A percentile compares a stretch with the other conserved stretches of the same genome.
Conservation (phyloP, 2,329 filamentous ascomycete genomes). For the Aureobasidium sp. region DNA sequence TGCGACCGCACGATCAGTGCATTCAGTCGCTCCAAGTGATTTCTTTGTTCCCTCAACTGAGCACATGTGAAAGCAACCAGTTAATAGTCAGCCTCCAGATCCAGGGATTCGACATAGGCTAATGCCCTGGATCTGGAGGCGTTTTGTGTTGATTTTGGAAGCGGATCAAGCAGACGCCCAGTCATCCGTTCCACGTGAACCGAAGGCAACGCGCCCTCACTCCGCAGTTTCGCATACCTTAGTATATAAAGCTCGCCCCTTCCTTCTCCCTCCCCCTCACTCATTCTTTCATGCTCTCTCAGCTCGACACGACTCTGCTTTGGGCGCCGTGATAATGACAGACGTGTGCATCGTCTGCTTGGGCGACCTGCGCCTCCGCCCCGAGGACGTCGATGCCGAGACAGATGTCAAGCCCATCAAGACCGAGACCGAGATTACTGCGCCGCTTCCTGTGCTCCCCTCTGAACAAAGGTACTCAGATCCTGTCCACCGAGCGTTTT, state of each 20-base stretch:
- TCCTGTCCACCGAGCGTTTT: not conserved
- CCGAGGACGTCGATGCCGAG: not conserved
- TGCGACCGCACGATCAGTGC: not conserved
- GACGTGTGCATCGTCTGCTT: constrained; percentile 65
- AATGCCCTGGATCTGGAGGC: not conserved
- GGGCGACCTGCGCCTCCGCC: constrained; percentile 54
- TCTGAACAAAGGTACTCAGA: constrained; percentile 12
- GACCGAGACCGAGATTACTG: not conserved
- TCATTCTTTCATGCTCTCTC: not conserved
- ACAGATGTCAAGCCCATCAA: not conserved
- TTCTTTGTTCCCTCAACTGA: not conserved
- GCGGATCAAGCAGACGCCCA: not conserved
- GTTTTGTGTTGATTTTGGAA: not conserved
- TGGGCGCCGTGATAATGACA: constrained; percentile 40
- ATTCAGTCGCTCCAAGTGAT: not conserved
- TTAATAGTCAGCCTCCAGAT: not conserved
- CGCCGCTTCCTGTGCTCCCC: constrained; percentile 1
- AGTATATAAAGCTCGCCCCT: constrained; percentile 9
- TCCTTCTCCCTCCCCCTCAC: not conserved
- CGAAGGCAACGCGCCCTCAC: constrained; percentile 4
- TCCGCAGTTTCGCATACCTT: not conserved
- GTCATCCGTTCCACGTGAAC: constrained; percentile 10
- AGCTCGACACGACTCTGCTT: constrained; percentile 13
- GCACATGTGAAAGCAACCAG: not conserved
- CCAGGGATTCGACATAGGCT: not conserved